These are phyloP conservation scores for Quercus tomentella DNA, from an alignment of 331 rosid species.

Conservation along the genomic window DNA sequence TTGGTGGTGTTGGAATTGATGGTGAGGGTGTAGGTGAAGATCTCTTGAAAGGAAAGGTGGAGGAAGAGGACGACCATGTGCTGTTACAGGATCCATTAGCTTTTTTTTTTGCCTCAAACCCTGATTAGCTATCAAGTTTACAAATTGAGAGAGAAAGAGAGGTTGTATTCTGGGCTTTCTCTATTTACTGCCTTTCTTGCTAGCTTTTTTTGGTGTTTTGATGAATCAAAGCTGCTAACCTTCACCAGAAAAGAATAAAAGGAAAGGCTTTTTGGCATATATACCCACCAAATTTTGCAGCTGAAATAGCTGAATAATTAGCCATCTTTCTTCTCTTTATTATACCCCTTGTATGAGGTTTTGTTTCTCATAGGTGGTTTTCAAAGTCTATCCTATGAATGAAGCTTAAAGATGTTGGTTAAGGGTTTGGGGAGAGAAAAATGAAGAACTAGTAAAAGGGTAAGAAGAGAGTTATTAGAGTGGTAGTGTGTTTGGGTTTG, in stretches of 20 bases:
- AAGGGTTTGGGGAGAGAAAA: constrained; percentile 41
- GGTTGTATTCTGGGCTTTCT: constrained; percentile 8
- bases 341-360: not conserved
- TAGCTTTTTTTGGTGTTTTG: not conserved
- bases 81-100: constrained; percentile 77
- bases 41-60: constrained; percentile 78
- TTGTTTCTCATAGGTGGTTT: not conserved
- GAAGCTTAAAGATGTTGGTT: constrained; percentile 37
- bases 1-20: constrained; percentile 53
- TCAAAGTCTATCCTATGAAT: not conserved
- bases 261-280: constrained; percentile 9
- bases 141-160: constrained; percentile 5
- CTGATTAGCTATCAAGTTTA: constrained; percentile 1
- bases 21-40: constrained; percentile 74
- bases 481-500: constrained; percentile 18
- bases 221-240: not conserved
- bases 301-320: constrained; percentile 28
- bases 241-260: constrained; percentile 1
- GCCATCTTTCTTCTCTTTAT: constrained; percentile 13
- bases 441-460: constrained; percentile 20
- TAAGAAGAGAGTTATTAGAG: constrained; percentile 7
- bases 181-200: constrained; percentile 9
- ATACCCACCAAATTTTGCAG: constrained; percentile 28
- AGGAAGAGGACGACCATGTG: constrained; percentile 82
- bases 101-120: not conserved